phyloP scores from a whole-genome alignment of 495 filamentous ascomycete genomes.

The Lichina pygmaea region DNA sequence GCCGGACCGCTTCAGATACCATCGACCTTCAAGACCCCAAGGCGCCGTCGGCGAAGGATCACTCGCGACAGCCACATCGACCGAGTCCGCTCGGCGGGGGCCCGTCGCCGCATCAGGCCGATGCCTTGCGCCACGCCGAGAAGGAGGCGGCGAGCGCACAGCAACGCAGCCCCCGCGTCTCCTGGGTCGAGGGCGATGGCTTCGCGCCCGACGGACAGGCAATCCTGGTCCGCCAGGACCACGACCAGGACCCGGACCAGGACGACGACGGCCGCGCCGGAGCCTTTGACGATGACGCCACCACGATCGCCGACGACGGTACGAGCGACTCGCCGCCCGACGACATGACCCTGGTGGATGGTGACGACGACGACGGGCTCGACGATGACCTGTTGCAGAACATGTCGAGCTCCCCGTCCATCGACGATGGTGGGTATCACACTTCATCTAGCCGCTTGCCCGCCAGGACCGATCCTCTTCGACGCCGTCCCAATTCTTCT shows the following conservation, averaged over 20 bases:
- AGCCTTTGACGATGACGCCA: constrained; percentile 3
- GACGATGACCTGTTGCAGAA: constrained; percentile 92
- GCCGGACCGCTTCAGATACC: constrained; percentile 34
- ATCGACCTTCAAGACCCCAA: constrained; percentile 77
- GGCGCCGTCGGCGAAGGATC: constrained; percentile 60
- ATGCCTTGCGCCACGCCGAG: constrained; percentile 41
- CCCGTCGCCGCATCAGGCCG: constrained; percentile 60
- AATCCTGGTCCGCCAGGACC: neutral
- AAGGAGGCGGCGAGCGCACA: constrained; percentile 47
- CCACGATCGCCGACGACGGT: constrained; percentile 14
- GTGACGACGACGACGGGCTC: constrained; percentile 46
- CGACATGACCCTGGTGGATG: constrained; percentile 41
- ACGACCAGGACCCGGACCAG: constrained; percentile 15
- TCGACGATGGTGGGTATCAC: constrained; percentile 76
- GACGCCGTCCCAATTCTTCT: neutral
- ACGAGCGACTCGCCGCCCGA: constrained; percentile 12
- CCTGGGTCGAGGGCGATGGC: constrained; percentile 4
- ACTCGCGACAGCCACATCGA: constrained; percentile 26
- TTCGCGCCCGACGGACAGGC: neutral
- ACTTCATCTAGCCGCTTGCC: constrained; percentile 10
- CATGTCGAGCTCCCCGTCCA: constrained; percentile 92
- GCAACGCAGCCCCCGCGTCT: constrained; percentile 19
- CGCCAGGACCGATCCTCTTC: constrained; percentile 13
- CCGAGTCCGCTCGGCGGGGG: constrained; percentile 24
- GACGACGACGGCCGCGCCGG: constrained; percentile 25